Percentiles rank a stretch among this genome's conserved stretches.
Conservation (phyloP, 257 asterid species). For the Solanum rostratum region DNA sequence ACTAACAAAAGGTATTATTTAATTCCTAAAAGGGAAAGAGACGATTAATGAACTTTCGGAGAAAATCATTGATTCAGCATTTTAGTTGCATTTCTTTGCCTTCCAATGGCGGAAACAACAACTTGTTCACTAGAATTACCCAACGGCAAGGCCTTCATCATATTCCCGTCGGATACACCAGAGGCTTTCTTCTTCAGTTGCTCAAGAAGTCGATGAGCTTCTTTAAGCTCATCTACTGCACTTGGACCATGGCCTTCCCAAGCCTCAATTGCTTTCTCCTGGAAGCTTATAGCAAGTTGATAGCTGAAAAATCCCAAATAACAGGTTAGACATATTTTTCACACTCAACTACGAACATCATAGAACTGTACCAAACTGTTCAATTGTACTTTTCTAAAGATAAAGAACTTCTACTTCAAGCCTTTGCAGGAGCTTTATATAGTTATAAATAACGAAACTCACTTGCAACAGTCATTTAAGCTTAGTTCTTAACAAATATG, state of each 20-base stretch:
- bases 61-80: background rate
- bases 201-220: constrained; percentile 52
- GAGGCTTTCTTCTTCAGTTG: constrained; percentile 50
- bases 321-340: background rate
- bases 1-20: background rate
- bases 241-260: constrained; percentile 74
- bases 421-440: background rate
- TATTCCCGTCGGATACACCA: constrained; percentile 23
- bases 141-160: constrained; percentile 43
- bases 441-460: background rate
- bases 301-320: constrained; percentile 41
- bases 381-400: background rate
- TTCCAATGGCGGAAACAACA: constrained; percentile 9
- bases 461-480: background rate
- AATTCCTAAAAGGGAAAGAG: background rate
- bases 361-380: background rate
- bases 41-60: background rate
- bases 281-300: constrained; percentile 63
- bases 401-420: background rate
- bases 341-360: background rate
- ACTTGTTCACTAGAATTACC: constrained; percentile 9
- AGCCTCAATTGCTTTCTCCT: constrained; percentile 76
- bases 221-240: constrained; percentile 60
- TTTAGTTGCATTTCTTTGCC: constrained; percentile 1
- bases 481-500: background rate